phyloP scores from a whole-genome alignment of 2,329 filamentous ascomycete species.

The Talaromyces atroroseus region DNA sequence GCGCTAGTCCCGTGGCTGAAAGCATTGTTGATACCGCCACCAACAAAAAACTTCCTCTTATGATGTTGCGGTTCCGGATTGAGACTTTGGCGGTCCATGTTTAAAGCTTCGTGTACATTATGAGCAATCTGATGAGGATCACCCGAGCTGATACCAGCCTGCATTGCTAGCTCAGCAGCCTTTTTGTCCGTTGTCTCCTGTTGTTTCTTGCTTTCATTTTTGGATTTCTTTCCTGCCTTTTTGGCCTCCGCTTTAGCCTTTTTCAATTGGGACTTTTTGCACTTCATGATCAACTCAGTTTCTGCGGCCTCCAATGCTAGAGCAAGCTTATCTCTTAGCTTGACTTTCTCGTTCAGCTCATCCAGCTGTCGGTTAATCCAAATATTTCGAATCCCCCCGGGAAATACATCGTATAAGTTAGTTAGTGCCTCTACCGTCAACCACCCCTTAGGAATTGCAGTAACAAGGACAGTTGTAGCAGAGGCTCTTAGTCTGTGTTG shows the following conservation, averaged over 20 bases:
- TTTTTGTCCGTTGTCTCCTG: conserved; percentile 48
- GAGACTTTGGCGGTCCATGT: conserved; percentile 26
- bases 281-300: conserved; percentile 73
- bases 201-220: conserved; percentile 34
- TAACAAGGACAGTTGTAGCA: conserved; percentile 91
- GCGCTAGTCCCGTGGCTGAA: conserved; percentile 46
- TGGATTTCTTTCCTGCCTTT: conserved; percentile 47
- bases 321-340: conserved; percentile 66
- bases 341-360: conserved; percentile 75
- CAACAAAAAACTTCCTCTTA: conserved; percentile 36
- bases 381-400: conserved; percentile 88
- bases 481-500: conserved; percentile 91
- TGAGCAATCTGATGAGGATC: conserved; percentile 53
- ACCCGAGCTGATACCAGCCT: conserved; percentile 50
- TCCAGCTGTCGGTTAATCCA: conserved; percentile 94
- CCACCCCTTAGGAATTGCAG: conserved; percentile 86
- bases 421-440: conserved; percentile 73
- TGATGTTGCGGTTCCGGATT: conserved; percentile 13
- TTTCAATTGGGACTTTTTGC: conserved; percentile 74
- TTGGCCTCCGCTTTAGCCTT: conserved; percentile 59
- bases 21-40: conserved; percentile 46
- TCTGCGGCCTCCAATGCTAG: conserved; percentile 71
- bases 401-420: conserved; percentile 90
- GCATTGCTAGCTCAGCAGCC: conserved; percentile 41
- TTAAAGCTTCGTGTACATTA: conserved; percentile 43